phyloP scores from a whole-genome alignment of 139 green algal genomes.

The Bryopsis sp. region DNA sequence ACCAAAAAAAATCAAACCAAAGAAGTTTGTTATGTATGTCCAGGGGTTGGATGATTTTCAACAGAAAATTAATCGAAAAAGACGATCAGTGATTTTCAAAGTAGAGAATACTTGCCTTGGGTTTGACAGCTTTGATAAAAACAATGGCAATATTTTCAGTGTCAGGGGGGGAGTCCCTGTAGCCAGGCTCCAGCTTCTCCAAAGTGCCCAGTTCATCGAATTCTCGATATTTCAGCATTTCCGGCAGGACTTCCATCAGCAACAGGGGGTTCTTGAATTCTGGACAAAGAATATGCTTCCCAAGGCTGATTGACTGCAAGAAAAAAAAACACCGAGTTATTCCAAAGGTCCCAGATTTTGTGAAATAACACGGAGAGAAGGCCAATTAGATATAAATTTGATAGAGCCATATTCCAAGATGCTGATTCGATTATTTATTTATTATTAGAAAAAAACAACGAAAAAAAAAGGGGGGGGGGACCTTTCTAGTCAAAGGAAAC shows the following conservation, averaged over 20 bases:
- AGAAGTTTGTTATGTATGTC: too few species aligned
- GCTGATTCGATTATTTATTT: too few species aligned
- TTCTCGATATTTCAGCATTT: slow-evolving; percentile 19
- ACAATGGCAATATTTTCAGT: slow-evolving; percentile 55
- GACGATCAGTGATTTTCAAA: too few species aligned
- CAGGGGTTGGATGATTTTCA: too few species aligned
- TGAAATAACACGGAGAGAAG: neutral
- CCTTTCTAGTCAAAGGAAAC: too few species aligned
- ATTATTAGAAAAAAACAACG: too few species aligned
- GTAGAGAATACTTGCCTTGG: too few species aligned
- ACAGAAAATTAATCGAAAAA: too few species aligned
- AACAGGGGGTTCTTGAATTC: slow-evolving; percentile 35
- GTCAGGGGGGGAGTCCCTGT: slow-evolving; percentile 50
- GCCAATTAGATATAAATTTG: neutral
- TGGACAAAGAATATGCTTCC: slow-evolving; percentile 43
- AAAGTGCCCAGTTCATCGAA: slow-evolving; percentile 10
- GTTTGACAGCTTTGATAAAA: slow-evolving; percentile 48
- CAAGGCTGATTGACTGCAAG: slow-evolving; percentile 52
- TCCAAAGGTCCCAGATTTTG: neutral
- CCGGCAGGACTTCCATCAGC: slow-evolving; percentile 40
- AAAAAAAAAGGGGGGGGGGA: too few species aligned
- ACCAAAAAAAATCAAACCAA: too few species aligned
- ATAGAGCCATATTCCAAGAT: too few species aligned
- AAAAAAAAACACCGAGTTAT: neutral
- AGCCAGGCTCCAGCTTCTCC: slow-evolving; percentile 57